These are phyloP conservation scores for Venturia oleaginea DNA, from an alignment of 2,329 filamentous ascomycete species.

Conservation along the genomic window DNA sequence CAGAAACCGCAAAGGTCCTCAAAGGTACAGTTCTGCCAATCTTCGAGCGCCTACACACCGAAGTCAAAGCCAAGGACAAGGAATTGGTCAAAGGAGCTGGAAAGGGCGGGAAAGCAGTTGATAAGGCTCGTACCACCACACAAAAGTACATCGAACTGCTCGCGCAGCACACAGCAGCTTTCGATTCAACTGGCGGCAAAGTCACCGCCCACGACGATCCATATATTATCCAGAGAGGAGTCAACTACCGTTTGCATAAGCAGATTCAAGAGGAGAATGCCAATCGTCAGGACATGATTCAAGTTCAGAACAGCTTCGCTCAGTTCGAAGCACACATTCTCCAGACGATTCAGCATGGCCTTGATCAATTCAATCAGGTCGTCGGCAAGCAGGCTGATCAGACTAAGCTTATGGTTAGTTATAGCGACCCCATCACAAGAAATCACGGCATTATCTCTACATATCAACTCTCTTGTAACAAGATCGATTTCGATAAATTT, in stretches of 20 bases:
- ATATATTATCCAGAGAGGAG: slow-evolving; percentile 74
- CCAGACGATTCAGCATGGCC: slow-evolving; percentile 68
- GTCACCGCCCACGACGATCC: slow-evolving; percentile 70
- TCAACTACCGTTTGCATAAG: slow-evolving; percentile 76
- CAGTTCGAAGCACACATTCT: slow-evolving; percentile 82
- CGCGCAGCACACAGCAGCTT: slow-evolving; percentile 72
- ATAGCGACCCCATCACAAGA: too few species aligned
- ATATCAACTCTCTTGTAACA: too few species aligned
- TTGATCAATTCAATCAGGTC: slow-evolving; percentile 76
- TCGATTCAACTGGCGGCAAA: slow-evolving; percentile 65
- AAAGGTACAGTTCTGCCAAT: slow-evolving; percentile 80
- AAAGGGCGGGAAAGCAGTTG: slow-evolving; percentile 82
- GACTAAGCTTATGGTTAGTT: slow-evolving; percentile 53
- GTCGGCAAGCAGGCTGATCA: slow-evolving; percentile 74
- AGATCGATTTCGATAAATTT: too few species aligned
- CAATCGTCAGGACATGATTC: slow-evolving; percentile 81
- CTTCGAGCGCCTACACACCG: slow-evolving; percentile 82
- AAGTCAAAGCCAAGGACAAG: slow-evolving; percentile 95
- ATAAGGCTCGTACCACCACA: slow-evolving; percentile 74
- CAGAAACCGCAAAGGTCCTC: slow-evolving; percentile 84
- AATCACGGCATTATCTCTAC: too few species aligned
- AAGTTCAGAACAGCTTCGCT: slow-evolving; percentile 83
- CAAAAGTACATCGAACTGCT: slow-evolving; percentile 96
- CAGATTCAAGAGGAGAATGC: slow-evolving; percentile 95
- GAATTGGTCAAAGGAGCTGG: slow-evolving; percentile 72